Base-by-base conservation (phyloP, 1,139 yeast genomes). In the Geotrichum siamense region DNA sequence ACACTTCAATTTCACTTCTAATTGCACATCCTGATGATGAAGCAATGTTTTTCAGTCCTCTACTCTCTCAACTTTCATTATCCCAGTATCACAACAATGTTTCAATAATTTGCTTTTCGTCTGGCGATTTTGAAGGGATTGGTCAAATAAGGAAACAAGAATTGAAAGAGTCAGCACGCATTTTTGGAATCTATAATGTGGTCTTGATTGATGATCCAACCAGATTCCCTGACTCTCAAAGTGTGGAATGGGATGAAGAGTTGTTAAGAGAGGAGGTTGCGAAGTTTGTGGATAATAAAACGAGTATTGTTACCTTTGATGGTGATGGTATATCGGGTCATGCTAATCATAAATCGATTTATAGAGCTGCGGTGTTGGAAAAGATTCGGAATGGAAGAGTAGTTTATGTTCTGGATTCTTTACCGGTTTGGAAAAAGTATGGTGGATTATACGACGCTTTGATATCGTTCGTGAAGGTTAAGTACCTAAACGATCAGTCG, bases 21-120 rank as follows among this genome's bases (percentile, higher is more conserved):
- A 80, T 87, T 34, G 96, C 96, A 1, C 99, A 93, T 62, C 99
- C 99, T 0, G 99, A 93, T 62, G 99, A 93, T 61, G 99, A 93
- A 63, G 91, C 87, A 46, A 93, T 93, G 98, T 93, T 93, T 64
- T 93, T 91, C 58, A 77, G 89, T 0, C 98, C 98, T 0, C 71
- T 94, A 0, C 57, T 86, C 37, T 62, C 75, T 8, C 50, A 56
- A 25, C 53, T 63, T 13, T 35, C 58, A 4, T 52, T 67, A 27
- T 75, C 78, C 48, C 61, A 68, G 2, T 60, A 68, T 51, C 62
- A 69, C 50, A 81, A 81, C 55, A 54, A 61, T 4, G 66, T 86
- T 19, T 69, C 74, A 38, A 60, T 89, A 13, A 58, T 87, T 10
- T 87, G 96, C 54, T 73, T 86, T 49, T 81, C 94, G 1, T 71